Base-by-base conservation (phyloP, 139 green algal genomes). In the Chlamydomonas urium region DNA sequence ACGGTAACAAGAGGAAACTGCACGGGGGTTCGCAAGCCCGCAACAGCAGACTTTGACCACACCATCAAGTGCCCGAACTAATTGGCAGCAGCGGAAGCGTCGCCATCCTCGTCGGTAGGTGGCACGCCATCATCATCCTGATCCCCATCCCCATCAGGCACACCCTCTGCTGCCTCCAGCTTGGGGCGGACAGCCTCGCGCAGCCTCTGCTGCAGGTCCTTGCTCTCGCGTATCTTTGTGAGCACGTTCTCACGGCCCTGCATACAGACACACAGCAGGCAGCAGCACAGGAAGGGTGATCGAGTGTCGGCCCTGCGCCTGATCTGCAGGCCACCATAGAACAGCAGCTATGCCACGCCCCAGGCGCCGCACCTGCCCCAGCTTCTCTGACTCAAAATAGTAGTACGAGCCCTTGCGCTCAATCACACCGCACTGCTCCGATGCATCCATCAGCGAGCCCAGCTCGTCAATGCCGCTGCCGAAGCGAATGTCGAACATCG, bases 401-500 rank as follows among this genome's bases (percentile, higher is more conserved):
- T 81, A 83, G 35, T 63, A 75, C 0, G 72, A 71, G 14, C 77
- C 94, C 35, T 72, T 76, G 37, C 78, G 75, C 26, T 75, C 37
- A 23, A 98, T 59, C 24, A 97, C 80, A 0, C 74, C 84, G 2
- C 84, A 28, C 38, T 74, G 50, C 84, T 97, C 92, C 0, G 88
- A 93, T 6, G 83, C 89, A 58, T 98, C 93, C 42, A 97, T 69
- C 61, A 95, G 21, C 47, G 77, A 88, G 8, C 85, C 88, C 35
- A 86, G 60, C 33, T 65, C 66, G 71, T 86, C 87, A 76, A 97
- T 93, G 71, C 93, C 93, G 10, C 73, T 60, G 23, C 84, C 87
- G 79, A 91, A 97, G 56, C 94, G 75, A 69, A 98, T 93, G 80
- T 98, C 94, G 73, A 98, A 94, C 72, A 94, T 83, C 8, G 87